phyloP scores from a whole-genome alignment of 345 rosid genomes.

The Aquilaria yunnanensis region DNA sequence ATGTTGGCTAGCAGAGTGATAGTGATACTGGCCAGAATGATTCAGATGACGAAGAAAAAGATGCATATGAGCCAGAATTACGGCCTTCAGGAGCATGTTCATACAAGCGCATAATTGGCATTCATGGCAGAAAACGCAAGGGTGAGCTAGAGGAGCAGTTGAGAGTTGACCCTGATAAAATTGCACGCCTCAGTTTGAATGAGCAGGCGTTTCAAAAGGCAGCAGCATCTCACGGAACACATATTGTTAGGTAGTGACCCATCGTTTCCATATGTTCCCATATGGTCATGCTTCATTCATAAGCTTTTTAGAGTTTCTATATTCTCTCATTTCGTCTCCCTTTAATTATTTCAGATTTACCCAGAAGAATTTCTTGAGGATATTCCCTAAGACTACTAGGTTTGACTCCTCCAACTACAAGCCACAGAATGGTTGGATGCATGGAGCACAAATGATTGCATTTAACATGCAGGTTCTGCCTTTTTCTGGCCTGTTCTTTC shows the following conservation, averaged over 20 bases:
- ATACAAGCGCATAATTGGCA: conserved; percentile 46
- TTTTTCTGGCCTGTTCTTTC: neutral
- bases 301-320: too few species aligned
- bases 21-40: conserved; percentile 28
- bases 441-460: conserved; percentile 92
- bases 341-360: conserved; percentile 40
- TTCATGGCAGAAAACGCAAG: conserved; percentile 57
- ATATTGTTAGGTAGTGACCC: conserved; percentile 47
- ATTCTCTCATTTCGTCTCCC: too few species aligned
- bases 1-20: conserved; percentile 30
- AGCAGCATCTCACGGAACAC: conserved; percentile 37
- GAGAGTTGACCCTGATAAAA: conserved; percentile 38
- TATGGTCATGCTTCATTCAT: neutral
- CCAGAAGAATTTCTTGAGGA: conserved; percentile 60
- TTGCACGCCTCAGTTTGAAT: conserved; percentile 57
- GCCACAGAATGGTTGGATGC: conserved; percentile 67
- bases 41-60: conserved; percentile 24
- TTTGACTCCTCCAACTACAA: conserved; percentile 66
- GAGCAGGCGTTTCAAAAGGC: conserved; percentile 63
- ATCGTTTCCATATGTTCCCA: neutral
- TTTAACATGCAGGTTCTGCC: conserved; percentile 74
- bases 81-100: conserved; percentile 21
- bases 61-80: conserved; percentile 23
- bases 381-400: conserved; percentile 67
- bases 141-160: conserved; percentile 41